Evolutionary conservation across 2,329 filamentous ascomycete species (phyloP), one percentile per base, ranked within the genome.

Genomic region (Cladosporium sp.): DNA sequence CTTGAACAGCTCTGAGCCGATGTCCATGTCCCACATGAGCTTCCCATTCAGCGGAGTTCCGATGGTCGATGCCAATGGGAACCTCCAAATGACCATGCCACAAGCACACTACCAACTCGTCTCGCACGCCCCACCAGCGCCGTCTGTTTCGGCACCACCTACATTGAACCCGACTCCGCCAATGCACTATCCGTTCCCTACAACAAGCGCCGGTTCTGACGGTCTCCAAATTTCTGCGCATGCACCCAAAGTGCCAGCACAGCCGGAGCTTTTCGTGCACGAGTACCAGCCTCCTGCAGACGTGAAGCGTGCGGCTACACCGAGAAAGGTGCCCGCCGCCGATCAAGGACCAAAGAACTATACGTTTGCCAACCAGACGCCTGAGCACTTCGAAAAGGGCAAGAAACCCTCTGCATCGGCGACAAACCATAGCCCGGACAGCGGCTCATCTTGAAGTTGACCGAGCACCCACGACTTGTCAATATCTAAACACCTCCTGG

Each of bases 281-380:
- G 79, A 83, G 67, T 83, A 83, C 69, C 77, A 73, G 32, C 80
- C 81, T 25, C 80, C 81, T 23, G 75, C 79, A 18, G 76, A 76
- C n/a, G 67, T 76, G 5, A 79, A 77, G 53, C 69, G 71, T 25
- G 68, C 70, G n/a, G 69, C 71, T 8, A 73, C 70, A 16, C 73
- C 73, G 18, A 69, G 75, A 5, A 75, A 73, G 66, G 49, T 56
- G 16, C 51, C 51, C 11, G n/a, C 46, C 16, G 71, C 69, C 57
- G 70, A 70, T 14, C 57, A 74, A 71, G 76, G 67, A 69, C 75
- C 78, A 1, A 83, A 82, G 72, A 81, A 76, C 65, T 83, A 81
- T 68, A 79, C 80, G 18, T 83, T 83, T 64, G 79, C 80, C 54
- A 82, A 82, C 58, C 79, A 81, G 65, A 78, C 78, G 11, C 80